These are phyloP conservation scores for Pseudocercospora fijiensis DNA, from an alignment of 2,329 filamentous ascomycete species.

Conservation along the genomic window DNA sequence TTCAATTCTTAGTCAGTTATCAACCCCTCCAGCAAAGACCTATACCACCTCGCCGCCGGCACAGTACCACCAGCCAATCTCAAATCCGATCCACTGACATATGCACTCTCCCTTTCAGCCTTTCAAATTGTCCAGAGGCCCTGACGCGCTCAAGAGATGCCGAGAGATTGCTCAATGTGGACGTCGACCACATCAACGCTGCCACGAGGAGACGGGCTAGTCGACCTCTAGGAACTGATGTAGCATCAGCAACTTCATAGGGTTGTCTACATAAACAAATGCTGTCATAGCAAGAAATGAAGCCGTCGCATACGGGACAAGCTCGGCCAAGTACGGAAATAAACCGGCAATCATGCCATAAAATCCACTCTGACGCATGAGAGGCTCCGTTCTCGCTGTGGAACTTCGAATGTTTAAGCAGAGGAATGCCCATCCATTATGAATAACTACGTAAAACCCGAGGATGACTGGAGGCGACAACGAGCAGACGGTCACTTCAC, in stretches of 20 bases:
- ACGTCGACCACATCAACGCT: neutral
- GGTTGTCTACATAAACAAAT: neutral
- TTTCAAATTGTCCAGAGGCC: neutral
- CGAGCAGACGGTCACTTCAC: neutral
- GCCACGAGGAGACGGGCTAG: neutral
- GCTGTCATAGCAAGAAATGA: neutral
- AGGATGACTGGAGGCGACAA: neutral
- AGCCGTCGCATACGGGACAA: neutral
- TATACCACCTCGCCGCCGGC: neutral
- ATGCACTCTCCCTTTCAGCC: neutral
- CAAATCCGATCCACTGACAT: conserved; percentile 15
- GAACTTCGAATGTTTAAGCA: neutral
- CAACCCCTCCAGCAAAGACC: neutral
- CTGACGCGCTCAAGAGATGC: neutral
- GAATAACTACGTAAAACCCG: too few relatives aligned
- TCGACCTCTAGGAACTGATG: neutral
- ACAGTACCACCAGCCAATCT: conserved; percentile 14
- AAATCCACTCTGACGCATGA: neutral
- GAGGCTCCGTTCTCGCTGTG: neutral
- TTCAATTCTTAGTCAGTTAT: neutral
- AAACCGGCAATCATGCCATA: conserved; percentile 1
- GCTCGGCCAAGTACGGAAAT: neutral
- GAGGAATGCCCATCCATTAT: neutral
- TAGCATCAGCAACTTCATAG: neutral
- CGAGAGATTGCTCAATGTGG: neutral